Evolutionary conservation across 257 asterid genomes (phyloP).

Genomic region (Capsicum rhomboideum): DNA sequence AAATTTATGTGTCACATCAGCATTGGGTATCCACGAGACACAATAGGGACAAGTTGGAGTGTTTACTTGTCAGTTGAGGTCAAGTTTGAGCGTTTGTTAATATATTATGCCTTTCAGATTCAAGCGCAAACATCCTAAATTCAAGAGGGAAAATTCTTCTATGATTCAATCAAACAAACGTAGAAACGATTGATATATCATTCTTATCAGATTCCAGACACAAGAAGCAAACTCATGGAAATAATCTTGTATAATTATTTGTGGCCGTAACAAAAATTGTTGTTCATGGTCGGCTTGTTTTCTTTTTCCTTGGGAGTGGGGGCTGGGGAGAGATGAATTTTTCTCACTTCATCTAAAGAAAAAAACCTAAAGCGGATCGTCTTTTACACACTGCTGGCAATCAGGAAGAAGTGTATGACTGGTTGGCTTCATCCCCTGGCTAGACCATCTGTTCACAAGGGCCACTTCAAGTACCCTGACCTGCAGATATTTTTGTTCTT

Average conservation of each 20-base stretch:
- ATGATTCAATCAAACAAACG: background rate
- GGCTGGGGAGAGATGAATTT: background rate
- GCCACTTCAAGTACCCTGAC: conserved; percentile 73
- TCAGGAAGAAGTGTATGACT: conserved; percentile 50
- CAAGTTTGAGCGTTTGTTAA: background rate
- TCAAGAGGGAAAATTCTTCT: background rate
- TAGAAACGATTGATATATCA: background rate
- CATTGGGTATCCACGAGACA: no score
- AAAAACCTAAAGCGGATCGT: conserved; percentile 24
- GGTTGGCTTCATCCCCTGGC: conserved; percentile 42
- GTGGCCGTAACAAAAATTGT: background rate
- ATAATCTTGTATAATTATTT: background rate
- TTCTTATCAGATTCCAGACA: background rate
- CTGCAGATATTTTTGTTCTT: conserved; percentile 33
- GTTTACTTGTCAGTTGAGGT: background rate
- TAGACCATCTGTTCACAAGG: conserved; percentile 52
- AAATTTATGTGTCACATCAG: no score
- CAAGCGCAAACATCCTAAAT: background rate
- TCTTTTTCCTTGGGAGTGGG: background rate
- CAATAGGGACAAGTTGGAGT: no score
- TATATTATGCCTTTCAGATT: background rate
- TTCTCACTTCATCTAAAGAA: background rate
- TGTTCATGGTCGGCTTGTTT: background rate
- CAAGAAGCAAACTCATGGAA: background rate
- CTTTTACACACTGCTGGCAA: conserved; percentile 52